Evolutionary conservation across 2,329 filamentous ascomycete genomes (phyloP).

Genomic region (Aspergillus sp.): DNA sequence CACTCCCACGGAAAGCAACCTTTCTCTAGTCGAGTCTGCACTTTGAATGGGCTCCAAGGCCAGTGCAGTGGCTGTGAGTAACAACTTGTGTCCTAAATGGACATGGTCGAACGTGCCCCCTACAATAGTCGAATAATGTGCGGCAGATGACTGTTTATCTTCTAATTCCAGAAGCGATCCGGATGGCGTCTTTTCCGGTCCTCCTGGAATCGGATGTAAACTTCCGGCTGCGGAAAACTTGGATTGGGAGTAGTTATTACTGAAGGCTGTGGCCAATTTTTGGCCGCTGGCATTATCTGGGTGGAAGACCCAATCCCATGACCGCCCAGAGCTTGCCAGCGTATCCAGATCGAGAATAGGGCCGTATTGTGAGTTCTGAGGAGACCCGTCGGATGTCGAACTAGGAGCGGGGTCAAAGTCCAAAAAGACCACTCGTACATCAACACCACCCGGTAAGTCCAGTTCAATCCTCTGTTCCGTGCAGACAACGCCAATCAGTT

Average conservation of each 20-base stretch:
- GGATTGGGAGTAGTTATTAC: conserved; percentile 19
- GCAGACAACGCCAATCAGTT: conserved; percentile 66
- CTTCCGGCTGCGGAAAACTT: conserved; percentile 13
- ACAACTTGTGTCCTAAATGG: conserved; percentile 90
- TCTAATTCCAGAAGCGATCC: conserved; percentile 18
- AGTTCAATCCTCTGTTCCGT: conserved; percentile 57
- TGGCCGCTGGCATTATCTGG: conserved; percentile 21
- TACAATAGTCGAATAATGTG: conserved; percentile 63
- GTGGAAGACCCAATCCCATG: conserved; percentile 28
- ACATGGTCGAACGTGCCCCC: conserved; percentile 96
- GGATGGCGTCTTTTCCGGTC: conserved; percentile 16
- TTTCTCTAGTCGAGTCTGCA: conserved; percentile 31
- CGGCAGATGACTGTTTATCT: conserved; percentile 8
- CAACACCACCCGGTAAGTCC: conserved; percentile 63
- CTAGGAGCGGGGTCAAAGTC: conserved; percentile 47
- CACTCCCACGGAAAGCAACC: conserved; percentile 71
- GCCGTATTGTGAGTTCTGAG: conserved; percentile 29
- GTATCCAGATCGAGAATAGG: conserved; percentile 46
- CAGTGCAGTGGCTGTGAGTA: conserved; percentile 79
- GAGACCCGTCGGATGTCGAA: conserved; percentile 7
- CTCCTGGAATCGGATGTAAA: conserved; percentile 16
- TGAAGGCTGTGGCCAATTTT: conserved; percentile 27
- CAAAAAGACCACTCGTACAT: conserved; percentile 67
- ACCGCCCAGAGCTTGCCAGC: conserved; percentile 36
- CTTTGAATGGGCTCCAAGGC: conserved; percentile 51